Base-by-base conservation (phyloP, 768 basidiomycete genomes). In the Boletus speciosus region DNA sequence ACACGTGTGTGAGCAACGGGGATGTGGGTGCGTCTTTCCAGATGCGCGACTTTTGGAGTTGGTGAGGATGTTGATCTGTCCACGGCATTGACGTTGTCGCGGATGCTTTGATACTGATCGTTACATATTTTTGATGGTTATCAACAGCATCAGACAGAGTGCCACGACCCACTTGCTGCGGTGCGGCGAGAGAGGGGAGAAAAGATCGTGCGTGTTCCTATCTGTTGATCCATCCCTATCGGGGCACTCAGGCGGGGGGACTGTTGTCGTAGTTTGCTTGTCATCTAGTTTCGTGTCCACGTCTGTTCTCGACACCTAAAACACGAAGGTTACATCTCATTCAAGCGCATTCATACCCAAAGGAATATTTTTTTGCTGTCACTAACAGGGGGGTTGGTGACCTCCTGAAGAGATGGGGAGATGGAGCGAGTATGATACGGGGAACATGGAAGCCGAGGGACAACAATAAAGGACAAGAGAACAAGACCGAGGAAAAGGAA, bases 311-410 rank as follows among this genome's bases (percentile, higher is more conserved):
- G 8, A 85, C 81, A 1, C 93, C 93, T 1, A 92, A 89, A 69
- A 72, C 81, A 15, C 79, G 93, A 16, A 75, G 93, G 23, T 74
- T 89, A 41, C 93, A 95, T 73, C 79, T 96, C 49, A 90, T 95
- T 43, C 78, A 85, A 61, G 81, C 77, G 14, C 93, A 96, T 62
- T 82, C 78, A 47, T 96, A 87, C 65, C 92, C 93, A 5, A 90
- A 90, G 65, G 83, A 93, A 64, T 96, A 87, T 69, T 95, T 92
- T 71, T 96, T 95, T 67, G 82, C 88, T 19, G 86, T 96, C 19
- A 93, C 90, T 15, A 94, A 94, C 71, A 93, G 90, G 66, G 93
- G 93, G 21, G 83, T 93, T 12, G 91, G 90, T 12, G 89, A 86
- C 4, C 72, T 93, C 16, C 68, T 93, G 51, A 81, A 82, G 66